phyloP scores from a whole-genome alignment of 129 eudicot genomes.

The Heracleum sosnowskyi region DNA sequence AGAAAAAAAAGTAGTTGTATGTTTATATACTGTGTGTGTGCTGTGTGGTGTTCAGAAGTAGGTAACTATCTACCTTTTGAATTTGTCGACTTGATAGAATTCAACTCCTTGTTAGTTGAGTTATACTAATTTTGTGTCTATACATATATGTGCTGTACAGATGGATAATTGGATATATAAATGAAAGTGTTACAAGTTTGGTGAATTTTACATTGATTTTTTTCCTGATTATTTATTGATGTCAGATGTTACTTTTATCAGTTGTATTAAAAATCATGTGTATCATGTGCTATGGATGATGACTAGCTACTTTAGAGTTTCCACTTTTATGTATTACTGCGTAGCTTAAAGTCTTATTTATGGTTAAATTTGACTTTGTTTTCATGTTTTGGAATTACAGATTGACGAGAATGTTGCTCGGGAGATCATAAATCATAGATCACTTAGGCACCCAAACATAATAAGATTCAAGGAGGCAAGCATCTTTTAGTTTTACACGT shows the following conservation, averaged over 20 bases:
- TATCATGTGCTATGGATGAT: background rate
- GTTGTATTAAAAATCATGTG: background rate
- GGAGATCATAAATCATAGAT: slow-evolving; percentile 81
- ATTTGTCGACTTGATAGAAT: slow-evolving; percentile 7
- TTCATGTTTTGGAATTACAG: slow-evolving; percentile 23
- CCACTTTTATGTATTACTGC: background rate
- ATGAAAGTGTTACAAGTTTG: background rate
- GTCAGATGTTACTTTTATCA: background rate
- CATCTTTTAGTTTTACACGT: background rate
- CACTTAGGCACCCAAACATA: slow-evolving; percentile 84
- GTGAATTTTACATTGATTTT: background rate
- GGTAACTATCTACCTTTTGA: background rate
- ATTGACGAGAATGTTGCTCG: slow-evolving; percentile 91
- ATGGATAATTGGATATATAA: background rate
- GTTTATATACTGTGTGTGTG: background rate
- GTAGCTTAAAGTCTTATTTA: background rate
- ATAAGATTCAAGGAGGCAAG: slow-evolving; percentile 77
- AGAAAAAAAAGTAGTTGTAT: background rate
- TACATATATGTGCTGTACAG: background rate
- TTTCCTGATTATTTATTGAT: background rate
- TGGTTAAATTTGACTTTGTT: background rate
- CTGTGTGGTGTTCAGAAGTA: background rate
- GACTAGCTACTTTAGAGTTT: background rate
- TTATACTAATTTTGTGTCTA: background rate
- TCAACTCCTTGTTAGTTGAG: background rate